phyloP scores from a whole-genome alignment of 768 basidiomycete species.

The Floccularia luteovirens region DNA sequence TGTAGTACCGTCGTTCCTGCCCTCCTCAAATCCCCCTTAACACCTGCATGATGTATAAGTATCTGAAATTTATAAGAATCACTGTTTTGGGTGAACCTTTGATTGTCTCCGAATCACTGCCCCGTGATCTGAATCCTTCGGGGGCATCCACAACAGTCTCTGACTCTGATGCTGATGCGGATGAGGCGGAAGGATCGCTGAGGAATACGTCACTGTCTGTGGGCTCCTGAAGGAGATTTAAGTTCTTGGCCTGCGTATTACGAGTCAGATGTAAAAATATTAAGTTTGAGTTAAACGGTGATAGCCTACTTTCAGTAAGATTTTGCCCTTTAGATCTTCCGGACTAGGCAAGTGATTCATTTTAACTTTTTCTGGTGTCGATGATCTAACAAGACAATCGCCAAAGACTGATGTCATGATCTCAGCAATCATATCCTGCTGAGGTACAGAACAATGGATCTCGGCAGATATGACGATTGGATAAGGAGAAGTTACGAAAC shows the following conservation, averaged over 20 bases:
- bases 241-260: conserved; percentile 69
- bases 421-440: conserved; percentile 72
- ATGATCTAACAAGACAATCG: conserved; percentile 23
- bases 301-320: conserved; percentile 65
- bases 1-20: conserved; percentile 31
- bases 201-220: conserved; percentile 14
- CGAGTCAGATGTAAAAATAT: too few species aligned
- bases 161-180: conserved; percentile 28
- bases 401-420: conserved; percentile 59
- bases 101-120: conserved; percentile 18
- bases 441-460: conserved; percentile 71
- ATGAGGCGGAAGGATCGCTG: conserved; percentile 16
- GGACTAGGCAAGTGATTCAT: conserved; percentile 77
- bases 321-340: conserved; percentile 69
- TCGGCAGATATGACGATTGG: conserved; percentile 93
- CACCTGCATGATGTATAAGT: neutral
- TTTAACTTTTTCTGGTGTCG: conserved; percentile 29
- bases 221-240: conserved; percentile 34
- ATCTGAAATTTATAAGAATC: neutral
- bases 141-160: conserved; percentile 18
- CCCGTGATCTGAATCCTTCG: conserved; percentile 8
- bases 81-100: conserved; percentile 16
- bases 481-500: conserved; percentile 84
- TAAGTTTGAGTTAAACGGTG: neutral
- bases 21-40: conserved; percentile 23